phyloP scores from a whole-genome alignment of 306 rosid genomes.

The Vigna mungo region DNA sequence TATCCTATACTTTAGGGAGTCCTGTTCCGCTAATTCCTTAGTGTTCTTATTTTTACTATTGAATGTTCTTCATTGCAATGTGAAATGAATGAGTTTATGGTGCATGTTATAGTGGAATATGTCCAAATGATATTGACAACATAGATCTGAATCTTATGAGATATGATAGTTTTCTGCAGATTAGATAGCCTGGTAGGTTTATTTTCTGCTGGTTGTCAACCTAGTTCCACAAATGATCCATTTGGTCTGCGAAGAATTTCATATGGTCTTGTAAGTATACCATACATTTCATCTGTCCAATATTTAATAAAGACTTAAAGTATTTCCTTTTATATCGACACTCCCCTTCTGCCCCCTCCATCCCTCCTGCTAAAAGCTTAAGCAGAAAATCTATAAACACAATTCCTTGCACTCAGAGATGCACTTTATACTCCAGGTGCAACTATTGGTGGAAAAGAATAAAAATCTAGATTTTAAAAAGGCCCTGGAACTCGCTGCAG shows the following conservation, averaged over 20 bases:
- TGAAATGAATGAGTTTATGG: constrained; percentile 18
- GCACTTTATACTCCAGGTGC: constrained; percentile 68
- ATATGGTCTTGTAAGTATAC: constrained; percentile 85
- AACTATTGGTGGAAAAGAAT: constrained; percentile 82
- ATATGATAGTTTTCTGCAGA: constrained; percentile 61
- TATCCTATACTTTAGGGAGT: neutral
- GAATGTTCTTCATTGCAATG: constrained; percentile 4
- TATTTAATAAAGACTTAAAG: no score
- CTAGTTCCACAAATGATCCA: constrained; percentile 88
- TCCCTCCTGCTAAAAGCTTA: neutral
- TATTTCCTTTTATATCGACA: no score
- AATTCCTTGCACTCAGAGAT: constrained; percentile 33
- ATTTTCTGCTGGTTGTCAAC: constrained; percentile 95
- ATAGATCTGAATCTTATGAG: constrained; percentile 36
- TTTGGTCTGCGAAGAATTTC: constrained; percentile 94
- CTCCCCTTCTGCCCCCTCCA: neutral
- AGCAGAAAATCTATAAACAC: constrained; percentile 37
- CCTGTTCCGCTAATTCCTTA: neutral
- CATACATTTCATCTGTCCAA: neutral
- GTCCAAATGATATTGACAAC: constrained; percentile 1
- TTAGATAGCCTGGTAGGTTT: constrained; percentile 95
- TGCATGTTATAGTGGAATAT: neutral
- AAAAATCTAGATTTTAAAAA: constrained; percentile 72
- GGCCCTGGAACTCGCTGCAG: constrained; percentile 86
- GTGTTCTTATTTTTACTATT: constrained; percentile 8